Percentiles rank a stretch among this genome's conserved stretches.
phyloP scores from a whole-genome alignment of 345 rosid genomes.

The Aegle marmelos region DNA sequence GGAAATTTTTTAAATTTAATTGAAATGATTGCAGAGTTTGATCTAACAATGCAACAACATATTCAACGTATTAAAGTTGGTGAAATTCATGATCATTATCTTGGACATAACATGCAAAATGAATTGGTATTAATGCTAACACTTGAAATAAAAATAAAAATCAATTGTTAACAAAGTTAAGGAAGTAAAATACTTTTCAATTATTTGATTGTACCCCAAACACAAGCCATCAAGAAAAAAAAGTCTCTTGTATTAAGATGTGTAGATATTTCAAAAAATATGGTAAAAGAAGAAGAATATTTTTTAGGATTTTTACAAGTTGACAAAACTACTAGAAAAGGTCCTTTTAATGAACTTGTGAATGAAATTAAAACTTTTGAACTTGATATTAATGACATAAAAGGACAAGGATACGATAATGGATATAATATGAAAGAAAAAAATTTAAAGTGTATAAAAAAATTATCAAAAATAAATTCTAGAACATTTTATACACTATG shows the following conservation, averaged over 20 bases:
- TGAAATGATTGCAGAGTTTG: not conserved
- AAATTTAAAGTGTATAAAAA: too few relatives aligned
- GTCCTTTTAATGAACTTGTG: not conserved
- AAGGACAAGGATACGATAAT: too few relatives aligned
- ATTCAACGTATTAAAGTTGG: not conserved
- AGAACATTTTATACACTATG: too few relatives aligned
- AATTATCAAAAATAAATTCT: too few relatives aligned
- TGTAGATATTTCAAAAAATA: not conserved
- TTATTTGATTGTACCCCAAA: too few relatives aligned
- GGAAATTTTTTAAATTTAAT: not conserved
- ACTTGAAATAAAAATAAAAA: not conserved
- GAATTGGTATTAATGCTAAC: too few relatives aligned
- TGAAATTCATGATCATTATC: not conserved
- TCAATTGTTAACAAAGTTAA: not conserved
- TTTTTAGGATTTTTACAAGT: not conserved
- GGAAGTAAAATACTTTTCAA: not conserved
- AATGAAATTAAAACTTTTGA: not conserved
- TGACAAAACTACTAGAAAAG: not conserved
- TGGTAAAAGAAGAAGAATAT: not conserved
- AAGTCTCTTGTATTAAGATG: not conserved
- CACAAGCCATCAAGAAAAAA: not conserved
- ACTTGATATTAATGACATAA: not conserved
- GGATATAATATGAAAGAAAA: too few relatives aligned
- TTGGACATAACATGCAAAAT: too few relatives aligned
- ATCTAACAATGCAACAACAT: not conserved